phyloP scores from a whole-genome alignment of 768 basidiomycete genomes.

The Russula abietina region DNA sequence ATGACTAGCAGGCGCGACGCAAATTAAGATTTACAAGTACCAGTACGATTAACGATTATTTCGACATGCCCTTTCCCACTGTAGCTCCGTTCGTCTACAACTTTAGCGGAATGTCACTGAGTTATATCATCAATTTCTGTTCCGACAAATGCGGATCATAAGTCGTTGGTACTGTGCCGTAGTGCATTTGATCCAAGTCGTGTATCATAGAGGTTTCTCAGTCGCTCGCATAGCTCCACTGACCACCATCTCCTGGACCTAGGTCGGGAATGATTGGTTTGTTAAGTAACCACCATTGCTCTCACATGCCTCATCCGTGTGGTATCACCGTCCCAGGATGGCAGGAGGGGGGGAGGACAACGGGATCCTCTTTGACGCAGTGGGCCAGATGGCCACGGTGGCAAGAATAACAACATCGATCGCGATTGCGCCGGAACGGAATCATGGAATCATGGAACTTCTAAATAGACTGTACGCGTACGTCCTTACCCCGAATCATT shows the following conservation, averaged over 20 bases:
- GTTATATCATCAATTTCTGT: background rate
- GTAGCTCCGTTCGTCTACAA: background rate
- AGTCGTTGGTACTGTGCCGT: no score
- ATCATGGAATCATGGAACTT: background rate
- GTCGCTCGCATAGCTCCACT: background rate
- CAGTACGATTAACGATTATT: constrained; percentile 6
- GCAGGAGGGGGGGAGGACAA: background rate
- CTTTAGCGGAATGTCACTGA: background rate
- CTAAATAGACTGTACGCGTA: background rate
- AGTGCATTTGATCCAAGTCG: background rate
- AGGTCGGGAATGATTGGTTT: background rate
- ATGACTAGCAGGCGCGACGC: background rate
- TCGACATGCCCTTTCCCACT: background rate
- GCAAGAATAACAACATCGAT: background rate
- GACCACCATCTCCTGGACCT: background rate
- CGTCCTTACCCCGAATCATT: background rate
- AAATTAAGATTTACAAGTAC: background rate
- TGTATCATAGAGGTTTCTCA: background rate
- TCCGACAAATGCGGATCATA: background rate
- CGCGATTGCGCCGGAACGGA: background rate
- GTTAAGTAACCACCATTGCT: background rate
- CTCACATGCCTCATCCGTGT: background rate
- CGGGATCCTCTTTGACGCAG: background rate
- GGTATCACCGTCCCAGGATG: background rate
- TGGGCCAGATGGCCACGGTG: background rate